A percentile compares a stretch with the other conserved stretches of the same genome.
Evolutionary conservation across 164 flowering plant species (phyloP).

Genomic region (Hamamelis virginiana): DNA sequence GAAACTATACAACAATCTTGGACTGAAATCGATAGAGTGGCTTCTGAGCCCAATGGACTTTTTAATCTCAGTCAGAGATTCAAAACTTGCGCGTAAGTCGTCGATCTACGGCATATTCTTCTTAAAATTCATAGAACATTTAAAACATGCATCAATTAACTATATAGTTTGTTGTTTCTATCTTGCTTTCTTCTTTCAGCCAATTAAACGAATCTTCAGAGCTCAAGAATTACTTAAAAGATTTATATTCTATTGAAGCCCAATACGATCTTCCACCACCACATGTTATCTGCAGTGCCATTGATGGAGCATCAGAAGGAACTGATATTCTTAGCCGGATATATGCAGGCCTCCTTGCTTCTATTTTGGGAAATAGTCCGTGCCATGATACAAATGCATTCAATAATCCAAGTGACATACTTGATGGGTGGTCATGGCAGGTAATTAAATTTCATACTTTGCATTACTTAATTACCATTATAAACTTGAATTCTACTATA

Average conservation of each 20-base stretch:
- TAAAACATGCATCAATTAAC: too few species aligned
- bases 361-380: too few species aligned
- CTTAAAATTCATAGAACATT: too few species aligned
- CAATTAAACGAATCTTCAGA: constrained; percentile 15
- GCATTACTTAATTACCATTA: too few species aligned
- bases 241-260: constrained; percentile 22
- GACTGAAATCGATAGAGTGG: constrained; percentile 16
- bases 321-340: constrained; percentile 29
- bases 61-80: constrained; percentile 6
- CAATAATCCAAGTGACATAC: not conserved
- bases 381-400: constrained; percentile 11
- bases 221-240: constrained; percentile 26
- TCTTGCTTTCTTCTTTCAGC: too few species aligned
- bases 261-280: constrained; percentile 35
- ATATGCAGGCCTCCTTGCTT: too few species aligned
- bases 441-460: not conserved
- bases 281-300: constrained; percentile 32
- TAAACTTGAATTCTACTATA: too few species aligned
- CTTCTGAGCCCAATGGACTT: constrained; percentile 18
- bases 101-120: too few species aligned
- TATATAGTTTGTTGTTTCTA: too few species aligned
- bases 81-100: constrained; percentile 24
- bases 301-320: constrained; percentile 30
- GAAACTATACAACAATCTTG: constrained; percentile 14
- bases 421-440: constrained; percentile 15